Evolutionary conservation across 202 grass and related monocot genomes (phyloP), one percentile per base, ranked within the genome.

Genomic region (Brachypodium distachyon): DNA sequence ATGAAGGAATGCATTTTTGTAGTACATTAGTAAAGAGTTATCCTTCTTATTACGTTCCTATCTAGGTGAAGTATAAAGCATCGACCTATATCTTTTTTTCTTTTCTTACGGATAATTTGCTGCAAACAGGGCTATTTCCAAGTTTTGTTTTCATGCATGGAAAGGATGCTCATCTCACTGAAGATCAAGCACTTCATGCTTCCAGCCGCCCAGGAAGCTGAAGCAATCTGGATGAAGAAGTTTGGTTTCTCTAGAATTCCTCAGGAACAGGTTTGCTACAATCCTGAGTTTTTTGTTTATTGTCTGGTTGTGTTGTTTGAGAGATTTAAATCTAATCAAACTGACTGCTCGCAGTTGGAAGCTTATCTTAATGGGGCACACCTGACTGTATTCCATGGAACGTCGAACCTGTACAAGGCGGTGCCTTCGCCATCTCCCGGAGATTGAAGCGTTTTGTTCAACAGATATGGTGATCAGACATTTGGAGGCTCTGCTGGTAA

Each of bases 161-260:
- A 93, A 81, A 91, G 77, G 83, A 84, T 97, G 65, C 86, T 97
- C 63, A 72, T 32, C 23, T 84, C 64, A 0, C 58, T 97, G 62
- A 91, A 85, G 50, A 74, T 97, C 65, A 91, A 86, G 76, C 90
- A 93, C 66, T 91, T 97, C 76, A 62, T 97, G 55, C 90, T 97
- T 63, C 94, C 94, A 17, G 90, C 94, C 22, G 94, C 94, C 31
- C 90, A 91, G 23, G 94, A 97, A 87, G 94, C 94, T 16, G 90
- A 97, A 91, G 83, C 83, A 48, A 93, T 97, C 34, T 97, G 94
- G 94, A 93, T 77, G 46, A 97, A 91, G 4, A 97, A 97, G 91
- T 97, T 97, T 83, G 90, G 94, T 44, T 97, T 97, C 84, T 71
- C 77, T 37, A 88, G 79, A 76, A 89, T 97, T 16, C 79, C 81